Base-by-base conservation (phyloP, 768 basidiomycete species). In the Asterophora parasitica region DNA sequence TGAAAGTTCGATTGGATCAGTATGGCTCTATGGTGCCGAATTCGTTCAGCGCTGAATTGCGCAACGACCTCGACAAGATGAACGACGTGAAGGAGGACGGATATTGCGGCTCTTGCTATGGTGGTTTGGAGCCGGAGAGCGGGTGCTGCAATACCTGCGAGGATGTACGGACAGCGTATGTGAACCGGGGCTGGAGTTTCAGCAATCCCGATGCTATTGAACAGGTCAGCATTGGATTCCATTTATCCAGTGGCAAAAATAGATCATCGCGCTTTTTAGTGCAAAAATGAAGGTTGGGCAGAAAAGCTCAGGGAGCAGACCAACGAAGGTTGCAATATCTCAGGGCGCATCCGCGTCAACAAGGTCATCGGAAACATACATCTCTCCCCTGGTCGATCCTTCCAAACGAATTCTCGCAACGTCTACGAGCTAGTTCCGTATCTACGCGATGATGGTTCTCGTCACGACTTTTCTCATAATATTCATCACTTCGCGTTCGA, bases 71-170 rank as follows among this genome's bases (percentile, higher is more conserved):
- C 2, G 94, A 97, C 66, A 85, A 81, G 64, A 66, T 89, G 56
- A 82, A 80, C 53, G 72, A 81, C 49, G 68, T 73, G 61, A 74
- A 81, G 62, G 66, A 76, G 41, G 66, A 69, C 0, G 75, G 73
- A 49, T 94, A 92, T 63, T 98, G 95, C 68, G 96, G 96, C 4
- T 95, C 92, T 4, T 99, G 96, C 68, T 99, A 89, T 56, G 96
- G 96, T 48, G 96, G 92, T 47, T 54, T 79, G 19, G 79, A 77
- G 44, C 86, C 92, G 2, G 74, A 72, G 37, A 67, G 66, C 61
- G 93, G 92, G 4, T 99, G 96, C 67, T 99, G 96, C 68, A 91
- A 99, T 63, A 85, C 83, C 36, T 99, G 96, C 65, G 96, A 99
- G 61, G 87, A 92, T 0, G 96, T 99, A 19, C 80, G 96, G 35